These are phyloP conservation scores for Penicillium goetzii DNA, from an alignment of 495 filamentous ascomycete species.

Conservation along the genomic window DNA sequence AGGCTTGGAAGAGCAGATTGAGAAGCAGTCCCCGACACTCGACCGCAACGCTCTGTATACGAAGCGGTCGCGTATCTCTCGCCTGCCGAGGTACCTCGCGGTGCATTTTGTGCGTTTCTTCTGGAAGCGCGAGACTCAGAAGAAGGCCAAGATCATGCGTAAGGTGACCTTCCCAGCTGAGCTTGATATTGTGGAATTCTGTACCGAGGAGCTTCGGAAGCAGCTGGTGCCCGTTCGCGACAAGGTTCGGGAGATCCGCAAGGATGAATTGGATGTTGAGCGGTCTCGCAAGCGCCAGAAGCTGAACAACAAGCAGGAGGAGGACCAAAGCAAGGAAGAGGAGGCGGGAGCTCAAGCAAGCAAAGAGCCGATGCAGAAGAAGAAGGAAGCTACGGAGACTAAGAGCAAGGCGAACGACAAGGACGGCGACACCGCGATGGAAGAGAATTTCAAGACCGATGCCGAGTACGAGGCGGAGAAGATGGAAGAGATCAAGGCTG, in stretches of 20 bases:
- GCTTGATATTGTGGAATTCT: conserved; percentile 92
- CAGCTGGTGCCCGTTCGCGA: conserved; percentile 87
- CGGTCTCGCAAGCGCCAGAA: conserved; percentile 87
- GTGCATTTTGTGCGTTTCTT: conserved; percentile 98
- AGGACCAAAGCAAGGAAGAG: conserved; percentile 48
- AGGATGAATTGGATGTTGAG: conserved; percentile 90
- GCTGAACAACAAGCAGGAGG: conserved; percentile 65
- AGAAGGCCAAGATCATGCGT: conserved; percentile 99
- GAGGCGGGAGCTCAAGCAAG: conserved; percentile 39
- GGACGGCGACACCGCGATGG: conserved; percentile 72
- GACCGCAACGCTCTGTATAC: conserved; percentile 81
- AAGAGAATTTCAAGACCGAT: conserved; percentile 84
- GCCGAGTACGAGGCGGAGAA: conserved; percentile 88
- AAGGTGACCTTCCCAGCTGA: conserved; percentile 96
- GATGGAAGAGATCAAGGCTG: conserved; percentile 66
- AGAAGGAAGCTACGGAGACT: conserved; percentile 54
- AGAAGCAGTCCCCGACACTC: conserved; percentile 82
- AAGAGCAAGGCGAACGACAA: conserved; percentile 60
- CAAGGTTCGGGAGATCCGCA: conserved; percentile 92
- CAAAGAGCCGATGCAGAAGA: conserved; percentile 54
- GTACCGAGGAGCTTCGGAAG: conserved; percentile 83
- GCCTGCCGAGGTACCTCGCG: conserved; percentile 91
- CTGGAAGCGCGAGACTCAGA: conserved; percentile 91
- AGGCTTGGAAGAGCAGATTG: conserved; percentile 83
- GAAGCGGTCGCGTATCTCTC: conserved; percentile 83